phyloP scores from a whole-genome alignment of 2,329 filamentous ascomycete genomes.

The Neofusicoccum umdonicola region DNA sequence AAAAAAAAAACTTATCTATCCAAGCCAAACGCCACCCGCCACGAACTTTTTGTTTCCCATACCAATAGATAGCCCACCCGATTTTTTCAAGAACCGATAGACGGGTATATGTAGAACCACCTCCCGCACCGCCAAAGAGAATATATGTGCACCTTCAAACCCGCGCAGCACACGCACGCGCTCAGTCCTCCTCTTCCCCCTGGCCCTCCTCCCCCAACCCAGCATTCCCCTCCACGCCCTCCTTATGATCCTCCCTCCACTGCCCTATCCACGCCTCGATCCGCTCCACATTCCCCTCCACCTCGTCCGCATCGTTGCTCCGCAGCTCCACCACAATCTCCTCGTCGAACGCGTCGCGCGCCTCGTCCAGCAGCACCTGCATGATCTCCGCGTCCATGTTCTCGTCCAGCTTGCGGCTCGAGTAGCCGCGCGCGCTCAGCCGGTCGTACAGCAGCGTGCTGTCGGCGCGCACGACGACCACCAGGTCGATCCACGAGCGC shows the following conservation, averaged over 20 bases:
- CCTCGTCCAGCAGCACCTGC: slow-evolving; percentile 89
- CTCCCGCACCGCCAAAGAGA: slow-evolving; percentile 20
- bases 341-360: slow-evolving; percentile 78
- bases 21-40: slow-evolving; percentile 12
- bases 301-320: slow-evolving; percentile 78
- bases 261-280: slow-evolving; percentile 77
- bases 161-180: slow-evolving; percentile 8
- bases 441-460: slow-evolving; percentile 82
- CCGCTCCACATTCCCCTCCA: slow-evolving; percentile 83
- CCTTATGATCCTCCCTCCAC: slow-evolving; percentile 69
- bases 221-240: slow-evolving; percentile 9
- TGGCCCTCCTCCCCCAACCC: slow-evolving; percentile 26
- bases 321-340: slow-evolving; percentile 85
- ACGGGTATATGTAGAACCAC: slow-evolving; percentile 9
- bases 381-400: slow-evolving; percentile 98
- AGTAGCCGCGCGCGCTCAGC: slow-evolving; percentile 73
- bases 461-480: slow-evolving; percentile 83
- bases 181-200: slow-evolving; percentile 29
- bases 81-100: not conserved
- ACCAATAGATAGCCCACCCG: not conserved
- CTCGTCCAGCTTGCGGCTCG: slow-evolving; percentile 85
- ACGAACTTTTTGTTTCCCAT: slow-evolving; percentile 21
- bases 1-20: not conserved
- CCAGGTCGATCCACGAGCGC: slow-evolving; percentile 88
- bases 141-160: not conserved